phyloP scores from a whole-genome alignment of 768 basidiomycete genomes.

The Termitomyces bulborhizus region DNA sequence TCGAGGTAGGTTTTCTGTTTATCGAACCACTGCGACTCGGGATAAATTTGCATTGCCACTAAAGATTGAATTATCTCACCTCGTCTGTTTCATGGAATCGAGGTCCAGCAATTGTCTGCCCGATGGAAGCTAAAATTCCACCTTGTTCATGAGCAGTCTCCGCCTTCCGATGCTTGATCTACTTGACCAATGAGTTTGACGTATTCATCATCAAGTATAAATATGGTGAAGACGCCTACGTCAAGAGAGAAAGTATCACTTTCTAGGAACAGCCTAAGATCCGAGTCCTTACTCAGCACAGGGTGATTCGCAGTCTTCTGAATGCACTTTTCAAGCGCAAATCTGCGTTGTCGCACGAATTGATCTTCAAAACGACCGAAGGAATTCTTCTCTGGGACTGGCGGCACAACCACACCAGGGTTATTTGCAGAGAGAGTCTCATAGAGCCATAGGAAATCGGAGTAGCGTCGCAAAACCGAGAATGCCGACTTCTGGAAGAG shows the following conservation, averaged over 20 bases:
- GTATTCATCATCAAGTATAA: not conserved
- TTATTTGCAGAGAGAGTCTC: constrained; percentile 86
- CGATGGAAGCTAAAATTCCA: constrained; percentile 79
- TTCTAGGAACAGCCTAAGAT: constrained; percentile 87
- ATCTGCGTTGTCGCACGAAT: constrained; percentile 82
- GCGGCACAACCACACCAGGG: constrained; percentile 95
- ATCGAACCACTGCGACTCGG: constrained; percentile 75
- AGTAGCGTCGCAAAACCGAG: constrained; percentile 94
- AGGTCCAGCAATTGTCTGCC: constrained; percentile 71
- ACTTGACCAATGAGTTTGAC: constrained; percentile 4
- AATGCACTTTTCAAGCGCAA: constrained; percentile 84
- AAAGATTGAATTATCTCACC: constrained; percentile 29
- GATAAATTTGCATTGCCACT: not conserved
- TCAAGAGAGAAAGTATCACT: constrained; percentile 89
- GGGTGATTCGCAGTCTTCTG: constrained; percentile 93
- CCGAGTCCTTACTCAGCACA: constrained; percentile 79
- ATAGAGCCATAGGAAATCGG: constrained; percentile 96
- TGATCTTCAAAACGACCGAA: constrained; percentile 91
- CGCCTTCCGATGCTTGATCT: constrained; percentile 87
- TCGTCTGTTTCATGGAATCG: constrained; percentile 89
- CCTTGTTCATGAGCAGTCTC: constrained; percentile 74
- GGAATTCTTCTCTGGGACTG: constrained; percentile 91
- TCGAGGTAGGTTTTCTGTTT: constrained; percentile 81
- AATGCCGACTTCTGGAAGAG: constrained; percentile 78
- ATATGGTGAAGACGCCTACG: constrained; percentile 38